These are phyloP conservation scores for Bisporella sp. DNA, from an alignment of 2,329 filamentous ascomycete species.

Conservation along the genomic window DNA sequence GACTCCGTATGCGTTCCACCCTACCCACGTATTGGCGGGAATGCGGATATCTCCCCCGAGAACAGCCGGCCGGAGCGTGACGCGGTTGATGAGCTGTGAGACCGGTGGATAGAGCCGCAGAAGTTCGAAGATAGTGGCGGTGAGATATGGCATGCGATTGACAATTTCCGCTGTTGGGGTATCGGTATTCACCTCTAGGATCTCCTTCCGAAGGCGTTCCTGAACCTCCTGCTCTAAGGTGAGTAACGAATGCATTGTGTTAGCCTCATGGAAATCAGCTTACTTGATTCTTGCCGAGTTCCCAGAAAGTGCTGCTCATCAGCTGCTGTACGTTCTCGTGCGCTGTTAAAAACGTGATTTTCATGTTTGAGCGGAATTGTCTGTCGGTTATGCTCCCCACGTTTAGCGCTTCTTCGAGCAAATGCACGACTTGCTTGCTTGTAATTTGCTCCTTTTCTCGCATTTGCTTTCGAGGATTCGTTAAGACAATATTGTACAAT, in stretches of 20 bases:
- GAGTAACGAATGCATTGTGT: too few relatives aligned
- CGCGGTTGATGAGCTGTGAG: not conserved
- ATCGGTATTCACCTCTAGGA: too few relatives aligned
- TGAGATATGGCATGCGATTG: too few relatives aligned
- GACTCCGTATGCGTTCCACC: constrained; percentile 3
- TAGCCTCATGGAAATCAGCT: too few relatives aligned
- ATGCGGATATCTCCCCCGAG: constrained; percentile 4
- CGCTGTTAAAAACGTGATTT: not conserved
- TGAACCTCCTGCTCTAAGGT: too few relatives aligned
- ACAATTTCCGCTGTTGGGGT: too few relatives aligned
- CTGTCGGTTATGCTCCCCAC: too few relatives aligned
- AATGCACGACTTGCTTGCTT: not conserved
- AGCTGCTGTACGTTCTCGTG: not conserved
- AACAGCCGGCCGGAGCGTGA: not conserved
- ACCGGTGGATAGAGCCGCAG: too few relatives aligned
- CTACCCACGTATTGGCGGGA: constrained; percentile 4
- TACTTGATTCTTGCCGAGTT: not conserved
- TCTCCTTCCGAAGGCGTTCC: too few relatives aligned
- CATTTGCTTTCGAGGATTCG: not conserved
- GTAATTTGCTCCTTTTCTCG: not conserved
- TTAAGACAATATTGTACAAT: not conserved
- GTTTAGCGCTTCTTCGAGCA: too few relatives aligned
- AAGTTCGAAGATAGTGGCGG: too few relatives aligned
- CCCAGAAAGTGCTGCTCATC: not conserved
- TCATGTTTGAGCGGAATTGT: too few relatives aligned